Conservation (phyloP, 164 flowering plant species). For the Cinnamomum chago region DNA sequence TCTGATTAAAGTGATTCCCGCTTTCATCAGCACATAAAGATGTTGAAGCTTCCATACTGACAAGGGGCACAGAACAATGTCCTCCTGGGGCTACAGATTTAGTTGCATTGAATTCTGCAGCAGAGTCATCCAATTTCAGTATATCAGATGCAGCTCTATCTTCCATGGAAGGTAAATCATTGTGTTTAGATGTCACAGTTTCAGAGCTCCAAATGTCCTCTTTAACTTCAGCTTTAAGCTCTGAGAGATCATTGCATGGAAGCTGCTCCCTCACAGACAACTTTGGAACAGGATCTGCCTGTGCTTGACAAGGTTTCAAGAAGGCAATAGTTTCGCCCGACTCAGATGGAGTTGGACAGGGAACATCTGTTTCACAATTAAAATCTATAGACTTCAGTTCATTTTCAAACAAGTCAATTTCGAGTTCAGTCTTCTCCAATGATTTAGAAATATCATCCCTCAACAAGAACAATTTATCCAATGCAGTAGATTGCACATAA, state of each 20-base stretch:
- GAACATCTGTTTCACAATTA: constrained; percentile 18
- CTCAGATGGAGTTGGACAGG: constrained; percentile 27
- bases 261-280: constrained; percentile 12
- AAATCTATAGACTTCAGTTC: constrained; percentile 55
- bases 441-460: constrained; percentile 60
- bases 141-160: constrained; percentile 18
- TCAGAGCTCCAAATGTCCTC: constrained; percentile 66
- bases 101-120: constrained; percentile 13
- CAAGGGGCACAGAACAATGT: constrained; percentile 1
- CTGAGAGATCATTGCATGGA: constrained; percentile 15
- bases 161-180: constrained; percentile 18
- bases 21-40: constrained; percentile 7
- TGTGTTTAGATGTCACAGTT: constrained; percentile 55
- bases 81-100: not conserved
- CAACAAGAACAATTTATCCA: constrained; percentile 52
- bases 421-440: constrained; percentile 71
- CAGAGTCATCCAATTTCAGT: constrained; percentile 11
- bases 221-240: constrained; percentile 21
- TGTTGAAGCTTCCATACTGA: constrained; percentile 8
- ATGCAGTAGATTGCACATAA: constrained; percentile 46
- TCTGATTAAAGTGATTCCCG: constrained; percentile 10
- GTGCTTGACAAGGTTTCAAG: constrained; percentile 22
- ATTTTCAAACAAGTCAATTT: constrained; percentile 79
- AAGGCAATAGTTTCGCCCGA: constrained; percentile 22
- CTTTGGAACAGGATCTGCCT: constrained; percentile 22